Evolutionary conservation across 179 eudicot species (phyloP), one percentile per base, ranked within the genome.

Genomic region (Drosera spatulata): DNA sequence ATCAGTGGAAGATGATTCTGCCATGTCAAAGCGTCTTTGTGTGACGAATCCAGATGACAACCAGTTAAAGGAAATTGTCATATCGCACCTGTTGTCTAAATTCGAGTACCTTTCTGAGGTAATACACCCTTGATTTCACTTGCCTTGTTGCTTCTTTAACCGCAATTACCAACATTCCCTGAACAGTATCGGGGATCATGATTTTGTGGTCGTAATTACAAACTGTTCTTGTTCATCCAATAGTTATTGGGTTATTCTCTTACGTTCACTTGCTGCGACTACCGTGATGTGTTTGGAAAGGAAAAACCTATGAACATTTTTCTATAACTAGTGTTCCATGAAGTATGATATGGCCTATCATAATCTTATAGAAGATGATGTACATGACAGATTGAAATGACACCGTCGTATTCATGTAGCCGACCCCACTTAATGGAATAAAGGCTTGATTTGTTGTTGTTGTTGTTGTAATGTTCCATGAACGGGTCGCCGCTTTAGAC

Each of bases 31-130:
- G 58, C 73, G 78, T 56, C 77, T 89, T 75, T 87, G 53, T 64
- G 71, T 62, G 4, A 61, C 79, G 51, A 69, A 74, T 45, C 56
- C 72, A 60, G 79, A 75, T 68, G 91, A 87, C 53, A 73, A 74
- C 56, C 76, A 73, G 72, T 64, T 86, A 68, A 84, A 78, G 79
- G 85, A 84, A 69, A 68, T 73, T 48, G 83, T 86, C 41, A 45
- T 80, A 71, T 70, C 77, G 37, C 79, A 68, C 59, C 73, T 86
- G 41, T 67, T 74, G 70, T 69, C 79, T 10, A 79, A 75, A 64
- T 79, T 73, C 69, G 75, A 63, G 63, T 68, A 73, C 56, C 71
- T 86, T 58, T 64, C 97, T 33, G 97, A 87, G 97, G 97, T 89
- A 80, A 74, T 52, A 42, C 39, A 39, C 6, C 15, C 47, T 39